phyloP scores from a whole-genome alignment of 495 filamentous ascomycete species.

The Massariosphaeria phaeospora region DNA sequence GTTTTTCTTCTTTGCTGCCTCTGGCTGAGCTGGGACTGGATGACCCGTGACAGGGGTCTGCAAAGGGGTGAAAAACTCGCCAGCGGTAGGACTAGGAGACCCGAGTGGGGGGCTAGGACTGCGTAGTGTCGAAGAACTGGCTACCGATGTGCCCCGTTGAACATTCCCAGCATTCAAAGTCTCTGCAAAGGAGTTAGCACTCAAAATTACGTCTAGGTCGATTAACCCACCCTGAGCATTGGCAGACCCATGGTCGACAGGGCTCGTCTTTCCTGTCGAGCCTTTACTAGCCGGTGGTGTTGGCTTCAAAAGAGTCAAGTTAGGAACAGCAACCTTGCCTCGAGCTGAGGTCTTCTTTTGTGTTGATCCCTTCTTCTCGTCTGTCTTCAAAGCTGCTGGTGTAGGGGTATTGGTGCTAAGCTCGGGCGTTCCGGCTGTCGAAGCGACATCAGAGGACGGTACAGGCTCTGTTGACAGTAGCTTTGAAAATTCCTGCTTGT shows the following conservation, averaged over 20 bases:
- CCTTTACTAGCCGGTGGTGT: neutral
- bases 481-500: neutral
- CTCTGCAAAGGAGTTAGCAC: neutral
- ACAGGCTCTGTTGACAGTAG: neutral
- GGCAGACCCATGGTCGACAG: neutral
- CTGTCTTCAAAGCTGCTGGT: neutral
- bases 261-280: neutral
- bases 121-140: neutral
- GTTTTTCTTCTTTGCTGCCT: slow-evolving; percentile 5
- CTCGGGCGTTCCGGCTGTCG: neutral
- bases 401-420: neutral
- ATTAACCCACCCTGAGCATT: neutral
- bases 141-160: neutral
- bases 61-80: slow-evolving; percentile 7
- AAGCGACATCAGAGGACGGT: neutral
- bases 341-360: neutral
- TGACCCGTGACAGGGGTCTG: slow-evolving; percentile 7
- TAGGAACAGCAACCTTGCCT: neutral
- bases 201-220: neutral
- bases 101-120: neutral
- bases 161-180: neutral
- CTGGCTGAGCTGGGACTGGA: neutral
- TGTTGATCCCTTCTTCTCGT: neutral
- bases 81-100: slow-evolving; percentile 13
- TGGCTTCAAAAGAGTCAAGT: neutral